phyloP scores from a whole-genome alignment of 495 filamentous ascomycete species.

The Hyaloscypha bicolor region DNA sequence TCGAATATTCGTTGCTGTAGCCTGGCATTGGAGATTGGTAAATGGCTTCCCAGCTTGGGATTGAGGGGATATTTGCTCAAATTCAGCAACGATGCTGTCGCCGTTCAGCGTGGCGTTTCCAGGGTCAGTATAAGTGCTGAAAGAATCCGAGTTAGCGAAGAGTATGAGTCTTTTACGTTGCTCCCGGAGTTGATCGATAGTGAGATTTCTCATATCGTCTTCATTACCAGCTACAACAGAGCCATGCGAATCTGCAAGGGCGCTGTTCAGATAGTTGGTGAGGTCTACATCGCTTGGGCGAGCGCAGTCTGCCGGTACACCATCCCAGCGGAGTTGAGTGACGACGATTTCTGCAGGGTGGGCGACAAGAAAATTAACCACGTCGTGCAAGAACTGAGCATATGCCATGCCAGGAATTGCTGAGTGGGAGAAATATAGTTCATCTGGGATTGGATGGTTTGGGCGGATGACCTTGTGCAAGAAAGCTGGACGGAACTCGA shows the following conservation, averaged over 20 bases:
- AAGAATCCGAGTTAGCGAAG: constrained; percentile 44
- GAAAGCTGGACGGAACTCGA: constrained; percentile 57
- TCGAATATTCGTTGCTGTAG: constrained; percentile 53
- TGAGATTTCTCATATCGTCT: constrained; percentile 41
- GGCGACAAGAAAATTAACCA: constrained; percentile 45
- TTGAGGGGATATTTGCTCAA: constrained; percentile 41
- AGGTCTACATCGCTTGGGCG: constrained; percentile 47
- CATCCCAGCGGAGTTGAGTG: constrained; percentile 55
- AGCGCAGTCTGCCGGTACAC: constrained; percentile 49
- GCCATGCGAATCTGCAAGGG: constrained; percentile 35
- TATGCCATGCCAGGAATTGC: constrained; percentile 57
- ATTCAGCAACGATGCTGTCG: constrained; percentile 46
- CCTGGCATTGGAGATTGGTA: constrained; percentile 56
- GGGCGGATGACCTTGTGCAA: constrained; percentile 43
- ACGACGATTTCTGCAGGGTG: constrained; percentile 53
- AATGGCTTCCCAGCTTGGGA: constrained; percentile 44
- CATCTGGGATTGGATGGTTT: constrained; percentile 43
- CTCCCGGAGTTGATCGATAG: constrained; percentile 44
- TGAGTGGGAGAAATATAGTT: constrained; percentile 55
- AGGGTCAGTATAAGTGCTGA: constrained; percentile 54
- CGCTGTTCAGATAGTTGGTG: constrained; percentile 41
- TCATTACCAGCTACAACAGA: constrained; percentile 36
- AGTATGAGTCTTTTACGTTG: constrained; percentile 50
- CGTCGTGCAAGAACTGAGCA: constrained; percentile 46
- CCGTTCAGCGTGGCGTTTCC: constrained; percentile 53